A percentile compares a stretch with the other conserved stretches of the same genome.
These are phyloP conservation scores for Periconia sp. DNA, from an alignment of 2,329 filamentous ascomycete species.

Conservation along the genomic window DNA sequence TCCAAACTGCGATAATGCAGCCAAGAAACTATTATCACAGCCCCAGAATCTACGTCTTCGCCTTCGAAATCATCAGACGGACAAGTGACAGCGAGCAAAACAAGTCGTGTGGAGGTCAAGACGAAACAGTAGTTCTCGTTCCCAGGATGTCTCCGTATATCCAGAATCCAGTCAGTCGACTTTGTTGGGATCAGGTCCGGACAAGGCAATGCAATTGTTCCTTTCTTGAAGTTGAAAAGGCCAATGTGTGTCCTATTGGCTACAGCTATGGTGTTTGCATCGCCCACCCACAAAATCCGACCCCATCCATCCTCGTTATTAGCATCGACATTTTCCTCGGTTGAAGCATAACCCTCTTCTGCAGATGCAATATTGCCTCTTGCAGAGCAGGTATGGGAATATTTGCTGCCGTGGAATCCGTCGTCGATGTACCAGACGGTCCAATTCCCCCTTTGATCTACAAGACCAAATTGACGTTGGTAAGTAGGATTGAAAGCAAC, in stretches of 20 bases:
- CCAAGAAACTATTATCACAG: constrained; percentile 50
- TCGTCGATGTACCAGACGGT: constrained; percentile 63
- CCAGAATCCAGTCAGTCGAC: constrained; percentile 56
- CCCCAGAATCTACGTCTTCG: constrained; percentile 23
- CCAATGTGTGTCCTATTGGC: constrained; percentile 50
- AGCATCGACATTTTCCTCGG: neutral
- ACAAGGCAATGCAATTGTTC: constrained; percentile 20
- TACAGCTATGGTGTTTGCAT: constrained; percentile 54
- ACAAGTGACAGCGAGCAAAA: constrained; percentile 50
- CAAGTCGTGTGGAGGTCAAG: constrained; percentile 57
- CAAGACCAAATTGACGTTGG: constrained; percentile 63
- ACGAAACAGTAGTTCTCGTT: constrained; percentile 58
- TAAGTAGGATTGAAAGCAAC: constrained; percentile 66
- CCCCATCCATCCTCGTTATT: constrained; percentile 53
- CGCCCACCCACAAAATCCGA: constrained; percentile 51
- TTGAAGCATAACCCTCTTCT: neutral
- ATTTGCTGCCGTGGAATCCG: constrained; percentile 26
- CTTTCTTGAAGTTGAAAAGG: constrained; percentile 38
- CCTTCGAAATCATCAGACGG: constrained; percentile 24
- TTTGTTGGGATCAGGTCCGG: constrained; percentile 26
- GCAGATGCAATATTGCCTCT: constrained; percentile 17
- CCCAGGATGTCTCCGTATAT: constrained; percentile 54
- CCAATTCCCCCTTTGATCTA: constrained; percentile 69
- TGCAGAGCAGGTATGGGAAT: constrained; percentile 37
- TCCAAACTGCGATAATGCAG: constrained; percentile 57